phyloP scores from a whole-genome alignment of 257 asterid species.

The Jasminum sambac region DNA sequence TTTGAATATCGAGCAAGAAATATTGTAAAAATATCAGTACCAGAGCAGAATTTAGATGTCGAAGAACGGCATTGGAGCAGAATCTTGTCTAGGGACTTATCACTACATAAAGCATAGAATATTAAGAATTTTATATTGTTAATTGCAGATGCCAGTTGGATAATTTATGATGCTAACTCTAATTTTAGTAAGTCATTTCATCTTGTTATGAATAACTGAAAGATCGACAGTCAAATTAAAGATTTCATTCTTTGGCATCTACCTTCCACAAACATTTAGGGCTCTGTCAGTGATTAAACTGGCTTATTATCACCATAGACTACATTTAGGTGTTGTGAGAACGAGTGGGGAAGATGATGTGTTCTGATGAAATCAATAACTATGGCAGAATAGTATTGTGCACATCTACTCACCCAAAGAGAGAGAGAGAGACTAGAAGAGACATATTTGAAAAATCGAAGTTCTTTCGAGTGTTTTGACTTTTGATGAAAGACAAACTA shows the following conservation, averaged over 20 bases:
- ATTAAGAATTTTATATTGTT: not conserved
- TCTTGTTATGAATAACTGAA: not conserved
- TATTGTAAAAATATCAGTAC: not conserved
- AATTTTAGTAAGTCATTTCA: not conserved
- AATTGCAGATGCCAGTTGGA: not conserved
- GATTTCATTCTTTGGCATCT: not conserved
- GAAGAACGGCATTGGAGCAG: not conserved
- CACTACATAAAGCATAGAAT: not conserved
- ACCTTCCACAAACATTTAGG: not conserved
- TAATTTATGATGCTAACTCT: not conserved
- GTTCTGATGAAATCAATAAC: not conserved
- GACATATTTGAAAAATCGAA: not conserved
- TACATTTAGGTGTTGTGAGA: not conserved
- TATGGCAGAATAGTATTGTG: not conserved
- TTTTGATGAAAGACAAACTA: not conserved
- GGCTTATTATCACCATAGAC: not conserved
- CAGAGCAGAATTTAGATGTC: not conserved
- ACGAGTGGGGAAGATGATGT: not conserved
- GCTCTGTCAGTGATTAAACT: not conserved
- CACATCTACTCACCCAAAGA: not conserved
- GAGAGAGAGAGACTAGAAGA: not conserved
- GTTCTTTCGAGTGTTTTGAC: not conserved
- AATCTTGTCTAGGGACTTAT: not conserved
- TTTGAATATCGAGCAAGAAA: not conserved
- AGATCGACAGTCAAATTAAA: not conserved